phyloP scores from a whole-genome alignment of 495 filamentous ascomycete species.

The Rusavskia elegans region DNA sequence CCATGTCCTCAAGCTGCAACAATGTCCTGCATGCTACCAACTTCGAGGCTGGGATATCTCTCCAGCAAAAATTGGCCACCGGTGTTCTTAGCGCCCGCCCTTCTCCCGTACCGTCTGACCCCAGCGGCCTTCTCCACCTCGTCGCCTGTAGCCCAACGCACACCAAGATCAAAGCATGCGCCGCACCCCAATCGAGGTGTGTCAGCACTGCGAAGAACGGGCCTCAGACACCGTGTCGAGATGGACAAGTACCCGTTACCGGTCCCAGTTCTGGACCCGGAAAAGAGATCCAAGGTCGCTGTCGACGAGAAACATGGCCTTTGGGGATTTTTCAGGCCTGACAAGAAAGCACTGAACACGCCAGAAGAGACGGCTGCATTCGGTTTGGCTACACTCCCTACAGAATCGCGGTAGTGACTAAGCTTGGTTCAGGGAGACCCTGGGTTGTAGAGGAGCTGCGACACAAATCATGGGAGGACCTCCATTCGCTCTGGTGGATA shows the following conservation, averaged over 20 bases:
- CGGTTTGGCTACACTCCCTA: slow-evolving; percentile 29
- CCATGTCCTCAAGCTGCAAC: no score
- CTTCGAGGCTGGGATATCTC: not conserved
- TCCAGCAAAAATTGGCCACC: slow-evolving; percentile 1
- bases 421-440: slow-evolving; percentile 38
- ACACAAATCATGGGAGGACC: slow-evolving; percentile 79
- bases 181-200: slow-evolving; percentile 63
- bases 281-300: slow-evolving; percentile 31
- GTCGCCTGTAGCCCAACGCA: slow-evolving; percentile 7
- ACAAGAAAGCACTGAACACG: slow-evolving; percentile 43
- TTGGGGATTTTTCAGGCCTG: slow-evolving; percentile 76
- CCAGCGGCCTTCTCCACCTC: slow-evolving; percentile 21
- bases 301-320: slow-evolving; percentile 69
- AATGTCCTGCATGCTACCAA: not conserved
- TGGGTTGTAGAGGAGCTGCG: slow-evolving; percentile 86
- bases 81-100: slow-evolving; percentile 7
- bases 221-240: slow-evolving; percentile 51
- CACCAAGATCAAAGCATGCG: slow-evolving; percentile 30
- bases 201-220: slow-evolving; percentile 60
- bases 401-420: slow-evolving; percentile 1
- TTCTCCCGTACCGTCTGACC: not conserved
- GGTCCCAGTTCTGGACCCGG: slow-evolving; percentile 42
- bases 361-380: slow-evolving; percentile 52
- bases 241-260: slow-evolving; percentile 60
- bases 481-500: slow-evolving; percentile 88